Percentiles rank a stretch among this genome's conserved stretches.
Conservation (phyloP, 495 filamentous ascomycete genomes). For the Sordaria brevicollis region DNA sequence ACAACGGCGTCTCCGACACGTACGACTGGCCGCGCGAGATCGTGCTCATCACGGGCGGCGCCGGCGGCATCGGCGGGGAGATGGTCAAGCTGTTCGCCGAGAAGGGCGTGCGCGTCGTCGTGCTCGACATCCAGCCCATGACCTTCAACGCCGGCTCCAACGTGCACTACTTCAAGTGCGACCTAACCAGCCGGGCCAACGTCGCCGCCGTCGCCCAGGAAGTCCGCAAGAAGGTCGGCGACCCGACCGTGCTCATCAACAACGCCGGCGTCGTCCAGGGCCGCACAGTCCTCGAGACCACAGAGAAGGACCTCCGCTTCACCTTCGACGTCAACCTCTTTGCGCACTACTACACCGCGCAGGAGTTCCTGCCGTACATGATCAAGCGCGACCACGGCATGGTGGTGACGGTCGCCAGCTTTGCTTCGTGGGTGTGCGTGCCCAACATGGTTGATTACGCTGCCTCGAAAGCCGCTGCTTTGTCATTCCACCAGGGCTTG, state of each 20-base stretch:
- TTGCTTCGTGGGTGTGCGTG: slow-evolving; percentile 48
- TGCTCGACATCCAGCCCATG: slow-evolving; percentile 58
- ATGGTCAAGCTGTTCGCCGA: slow-evolving; percentile 52
- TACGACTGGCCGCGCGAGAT: slow-evolving; percentile 65
- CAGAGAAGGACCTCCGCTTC: slow-evolving; percentile 45
- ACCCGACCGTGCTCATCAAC: slow-evolving; percentile 64
- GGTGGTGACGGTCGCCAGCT: slow-evolving; percentile 60
- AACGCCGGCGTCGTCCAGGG: slow-evolving; percentile 61
- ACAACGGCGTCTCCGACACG: slow-evolving; percentile 50
- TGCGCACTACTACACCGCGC: slow-evolving; percentile 52
- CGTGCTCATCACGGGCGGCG: slow-evolving; percentile 61
- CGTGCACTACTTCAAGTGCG: slow-evolving; percentile 53
- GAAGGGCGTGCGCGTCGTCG: slow-evolving; percentile 49
- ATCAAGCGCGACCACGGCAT: slow-evolving; percentile 57
- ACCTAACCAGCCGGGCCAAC: slow-evolving; percentile 44
- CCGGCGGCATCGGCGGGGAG: slow-evolving; percentile 54
- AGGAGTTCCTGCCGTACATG: slow-evolving; percentile 61
- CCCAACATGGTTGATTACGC: slow-evolving; percentile 62
- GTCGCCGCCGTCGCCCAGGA: slow-evolving; percentile 41
- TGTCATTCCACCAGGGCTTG: slow-evolving; percentile 61
- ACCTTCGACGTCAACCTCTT: slow-evolving; percentile 67
- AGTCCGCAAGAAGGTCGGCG: slow-evolving; percentile 46
- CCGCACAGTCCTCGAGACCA: slow-evolving; percentile 46
- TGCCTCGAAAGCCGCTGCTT: slow-evolving; percentile 55
- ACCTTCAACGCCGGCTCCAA: slow-evolving; percentile 42